Evolutionary conservation across 2,329 filamentous ascomycete genomes (phyloP), one percentile per base, ranked within the genome.

Genomic region (Emericellopsis cladophorae): DNA sequence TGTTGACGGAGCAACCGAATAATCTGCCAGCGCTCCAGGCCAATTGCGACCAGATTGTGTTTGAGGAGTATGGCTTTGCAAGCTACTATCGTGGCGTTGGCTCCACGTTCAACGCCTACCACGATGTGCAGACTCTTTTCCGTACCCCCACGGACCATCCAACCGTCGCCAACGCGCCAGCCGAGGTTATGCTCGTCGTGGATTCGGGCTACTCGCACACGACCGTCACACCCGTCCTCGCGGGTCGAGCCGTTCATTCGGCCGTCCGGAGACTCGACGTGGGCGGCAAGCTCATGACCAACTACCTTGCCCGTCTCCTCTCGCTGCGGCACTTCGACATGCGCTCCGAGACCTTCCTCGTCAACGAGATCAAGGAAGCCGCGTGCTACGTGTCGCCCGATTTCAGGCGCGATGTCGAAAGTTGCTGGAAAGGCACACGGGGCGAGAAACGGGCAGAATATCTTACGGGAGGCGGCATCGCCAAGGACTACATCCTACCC

Each of bases 201-300:
- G 92, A 98, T 57, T 85, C 84, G 1, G 89, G 89, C 18, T 95
- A 95, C 57, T 95, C 89, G 1, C 84, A 93, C 54, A 95, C 92
- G 0, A 95, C 84, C 2, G 72, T 96, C 40, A 90, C 89, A 0
- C 92, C 92, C 0, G 65, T 96, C 3, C 79, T 95, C 48, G 76
- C 79, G 40, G 90, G 89, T 22, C 79, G 76, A 21, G 81, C 90
- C 2, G 62, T 96, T 6, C 87, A 95, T 48, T 68, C 79, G 1
- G 88, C 84, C 1, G 76, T 94, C 41, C 80, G 90, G 16, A 75
- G 92, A 32, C 76, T 98, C 37, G 88, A 95, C 41, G 74, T 96
- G 7, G 92, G 92, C 35, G 92, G 92, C 43, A 96, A 95, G 61
- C 75, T 94, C 40, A 66, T 98, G 46, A 95, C 90, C 18, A 96